A percentile compares a stretch with the other conserved stretches of the same genome.
phyloP scores from a whole-genome alignment of 1,139 yeast species.

The Candida sanyaensis region DNA sequence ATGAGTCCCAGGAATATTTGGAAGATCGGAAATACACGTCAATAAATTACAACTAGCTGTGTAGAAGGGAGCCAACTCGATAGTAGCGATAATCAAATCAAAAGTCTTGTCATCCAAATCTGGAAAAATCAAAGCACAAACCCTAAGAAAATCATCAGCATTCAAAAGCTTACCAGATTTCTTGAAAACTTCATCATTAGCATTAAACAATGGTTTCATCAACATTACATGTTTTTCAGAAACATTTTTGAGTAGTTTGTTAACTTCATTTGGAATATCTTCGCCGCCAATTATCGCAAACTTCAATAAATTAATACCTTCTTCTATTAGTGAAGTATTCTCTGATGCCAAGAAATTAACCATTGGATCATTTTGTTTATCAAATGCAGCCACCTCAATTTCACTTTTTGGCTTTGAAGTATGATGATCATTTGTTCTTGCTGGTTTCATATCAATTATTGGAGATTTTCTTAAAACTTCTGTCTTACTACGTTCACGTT shows the following conservation, averaged over 20 bases:
- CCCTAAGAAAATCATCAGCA: slow-evolving; percentile 37
- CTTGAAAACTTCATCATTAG: slow-evolving; percentile 27
- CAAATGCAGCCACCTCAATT: slow-evolving; percentile 10
- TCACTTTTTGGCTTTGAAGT: neutral
- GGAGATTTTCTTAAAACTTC: slow-evolving; percentile 9
- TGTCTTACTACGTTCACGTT: slow-evolving; percentile 12
- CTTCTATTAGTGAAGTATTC: slow-evolving; percentile 27
- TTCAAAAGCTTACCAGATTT: slow-evolving; percentile 27
- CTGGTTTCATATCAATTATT: neutral
- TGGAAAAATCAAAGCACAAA: slow-evolving; percentile 30
- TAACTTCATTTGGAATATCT: slow-evolving; percentile 28
- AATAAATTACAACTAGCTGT: slow-evolving; percentile 29
- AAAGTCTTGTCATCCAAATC: slow-evolving; percentile 25
- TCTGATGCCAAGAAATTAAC: slow-evolving; percentile 35
- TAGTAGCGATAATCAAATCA: slow-evolving; percentile 23
- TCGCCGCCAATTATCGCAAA: slow-evolving; percentile 44
- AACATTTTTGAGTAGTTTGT: slow-evolving; percentile 23
- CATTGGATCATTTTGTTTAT: slow-evolving; percentile 36
- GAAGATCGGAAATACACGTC: slow-evolving; percentile 31
- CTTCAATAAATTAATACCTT: slow-evolving; percentile 40
- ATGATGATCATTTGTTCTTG: neutral
- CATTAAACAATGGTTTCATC: slow-evolving; percentile 31
- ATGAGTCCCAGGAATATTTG: slow-evolving; percentile 32
- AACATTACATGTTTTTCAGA: slow-evolving; percentile 31
- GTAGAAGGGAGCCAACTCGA: slow-evolving; percentile 31